Evolutionary conservation across 1,139 yeast genomes (phyloP), one percentile per base, ranked within the genome.

Genomic region (Zygosaccharomyces sapae): DNA sequence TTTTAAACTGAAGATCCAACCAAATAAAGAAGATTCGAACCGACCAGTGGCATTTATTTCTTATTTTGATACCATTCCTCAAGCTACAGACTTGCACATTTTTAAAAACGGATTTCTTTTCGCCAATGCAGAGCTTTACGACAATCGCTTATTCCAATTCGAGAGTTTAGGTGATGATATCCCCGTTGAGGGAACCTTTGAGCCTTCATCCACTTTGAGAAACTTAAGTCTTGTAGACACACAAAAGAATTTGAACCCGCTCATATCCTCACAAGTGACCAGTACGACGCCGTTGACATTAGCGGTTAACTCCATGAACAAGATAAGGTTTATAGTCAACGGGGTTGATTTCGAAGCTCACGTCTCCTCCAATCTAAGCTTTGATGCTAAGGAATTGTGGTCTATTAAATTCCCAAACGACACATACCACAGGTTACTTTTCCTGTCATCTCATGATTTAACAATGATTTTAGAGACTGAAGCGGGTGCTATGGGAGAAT

Each of bases 11-110:
- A 72, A 80, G 3, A 66, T 86, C 3, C 75, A 72, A 37, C 68
- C 72, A 8, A 70, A 69, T 35, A 77, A 73, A 36, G 60, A 64
- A 2, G 65, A 65, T 24, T 61, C 63, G 19, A 66, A 66, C 31
- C 59, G 62, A 9, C 72, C 74, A 1, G 50, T 58, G 1, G 72
- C 77, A 24, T 59, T 68, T 16, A 69, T 86, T n/a, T 70, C 74
- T 10, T 88, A 84, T 60, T 90, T 89, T 66, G 97, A 88, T 62
- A 77, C 94, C 0, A 74, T 87, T 20, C 84, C 89, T 0, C 65
- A 75, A 1, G 74, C 85, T 24, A 70, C 73, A 10, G 66, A 75
- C 9, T 58, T 90, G 12, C 71, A 76, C 44, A 79, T 90, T 43
- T 74, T 89, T 53, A 84, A 78, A 54, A 76, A 85, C 13, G 98